These are phyloP conservation scores for Hemileccinum impolitum DNA, from an alignment of 768 basidiomycete genomes.

Conservation along the genomic window DNA sequence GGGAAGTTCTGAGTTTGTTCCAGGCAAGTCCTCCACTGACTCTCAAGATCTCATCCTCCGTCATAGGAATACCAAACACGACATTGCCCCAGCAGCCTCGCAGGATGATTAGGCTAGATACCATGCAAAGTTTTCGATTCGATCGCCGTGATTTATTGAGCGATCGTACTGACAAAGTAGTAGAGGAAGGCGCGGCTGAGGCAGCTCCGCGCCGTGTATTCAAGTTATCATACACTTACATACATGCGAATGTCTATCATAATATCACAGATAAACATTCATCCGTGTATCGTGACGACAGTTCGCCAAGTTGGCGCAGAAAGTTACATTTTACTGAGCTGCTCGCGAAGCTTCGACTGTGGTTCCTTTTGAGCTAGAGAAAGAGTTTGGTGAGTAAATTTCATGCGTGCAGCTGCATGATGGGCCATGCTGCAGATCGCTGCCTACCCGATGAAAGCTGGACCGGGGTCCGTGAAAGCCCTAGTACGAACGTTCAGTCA, in stretches of 20 bases:
- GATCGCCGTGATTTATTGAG: neutral
- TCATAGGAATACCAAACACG: neutral
- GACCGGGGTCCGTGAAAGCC: slow-evolving; percentile 26
- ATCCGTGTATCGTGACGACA: neutral
- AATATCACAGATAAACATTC: neutral
- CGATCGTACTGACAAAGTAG: too few species aligned
- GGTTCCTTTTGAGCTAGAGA: slow-evolving; percentile 13
- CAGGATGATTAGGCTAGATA: neutral
- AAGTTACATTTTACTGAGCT: neutral
- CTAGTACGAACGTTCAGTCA: slow-evolving; percentile 4
- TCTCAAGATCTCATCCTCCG: too few species aligned
- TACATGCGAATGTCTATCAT: neutral
- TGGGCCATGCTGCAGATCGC: neutral
- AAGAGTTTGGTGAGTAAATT: neutral
- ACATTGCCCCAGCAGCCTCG: neutral
- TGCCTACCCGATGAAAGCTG: slow-evolving; percentile 24
- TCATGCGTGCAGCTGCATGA: too few species aligned
- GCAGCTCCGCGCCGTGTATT: neutral
- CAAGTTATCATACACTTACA: neutral
- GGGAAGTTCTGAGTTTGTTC: neutral
- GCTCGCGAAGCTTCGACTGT: slow-evolving; percentile 9
- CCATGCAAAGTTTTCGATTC: neutral
- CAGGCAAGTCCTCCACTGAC: too few species aligned
- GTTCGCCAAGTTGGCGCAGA: neutral
- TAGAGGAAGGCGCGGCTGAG: too few species aligned